Evolutionary conservation across 768 basidiomycete genomes (phyloP), one percentile per base, ranked within the genome.

Genomic region (Leucocoprinus sp.): DNA sequence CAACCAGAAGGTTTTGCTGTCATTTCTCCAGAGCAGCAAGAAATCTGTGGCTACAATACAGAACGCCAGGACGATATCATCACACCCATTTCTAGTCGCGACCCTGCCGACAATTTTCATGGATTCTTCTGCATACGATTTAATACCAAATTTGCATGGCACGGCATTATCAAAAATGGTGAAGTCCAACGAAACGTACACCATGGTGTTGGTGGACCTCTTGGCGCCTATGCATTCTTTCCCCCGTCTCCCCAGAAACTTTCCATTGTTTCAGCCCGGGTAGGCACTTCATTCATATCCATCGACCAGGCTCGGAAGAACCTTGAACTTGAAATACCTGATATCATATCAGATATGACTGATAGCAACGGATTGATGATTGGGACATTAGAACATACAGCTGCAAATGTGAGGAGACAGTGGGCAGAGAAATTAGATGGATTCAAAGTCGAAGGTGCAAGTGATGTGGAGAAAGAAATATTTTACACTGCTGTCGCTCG

Each of bases 281-380:
- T 88, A 1, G 83, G 82, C 2, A 80, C 83, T 3, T 86, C 84
- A 3, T 85, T 86, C 58, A 82, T 88, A 47, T 84, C 81, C 1
- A 63, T 78, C 5, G 78, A 80, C 2, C 84, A 85, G 49, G 82
- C 82, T 0, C 60, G 73, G 28, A 53, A 57, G 46, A 78, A 78
- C 51, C 51, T 80, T 43, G 72, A 74, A 21, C 62, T 46, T 1
- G 64, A 65, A 42, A 54, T 61, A 18, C 61, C 61, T 0, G 51
- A 59, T 35, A 26, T 22, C 26, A 18, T 35, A 27, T 43, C 39
- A 18, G 15, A 43, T 12, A 5, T 49, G 24, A 43, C 31, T 4
- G 42, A 48, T 8, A n/a, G 17, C 7, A 27, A 22, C n/a, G 40
- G 17, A 12, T 11, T 42, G 23, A 21, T 48, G 40, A 12, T 37